Evolutionary conservation across 768 basidiomycete species (phyloP), one percentile per base, ranked within the genome.

Genomic region (Podaxis rugospora): DNA sequence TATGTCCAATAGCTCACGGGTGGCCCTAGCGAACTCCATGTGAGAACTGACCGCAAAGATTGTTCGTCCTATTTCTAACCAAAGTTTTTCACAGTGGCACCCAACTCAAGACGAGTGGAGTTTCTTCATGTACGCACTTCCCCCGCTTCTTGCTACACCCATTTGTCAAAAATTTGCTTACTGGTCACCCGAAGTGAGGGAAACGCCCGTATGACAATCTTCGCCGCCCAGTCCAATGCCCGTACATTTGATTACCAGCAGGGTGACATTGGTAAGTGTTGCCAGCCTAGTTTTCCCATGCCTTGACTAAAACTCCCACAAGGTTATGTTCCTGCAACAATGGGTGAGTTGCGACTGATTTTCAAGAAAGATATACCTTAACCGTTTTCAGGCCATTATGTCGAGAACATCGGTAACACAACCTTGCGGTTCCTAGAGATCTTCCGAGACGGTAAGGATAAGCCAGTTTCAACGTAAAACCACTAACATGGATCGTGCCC

Each of bases 101-200:
- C 87, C 88, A 5, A 84, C 82, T 10, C 75, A 84, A 65, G 83
- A 86, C 61, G 86, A 87, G 71, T 88, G 86, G 86, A 77, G 72
- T 52, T 83, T 78, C 69, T 83, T 78, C 79, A 57, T 86, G 84
- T 84, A 67, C 58, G 75, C 72, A 50, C 35, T 54, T 57, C 53
- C 32, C 18, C 32, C 42, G 52, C 55, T 52, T 37, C 35, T 35
- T 42, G 9, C 9, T 18, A 52, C 11, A 4, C 42, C 23, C 7
- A 32, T 32, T 32, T 11, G 13, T 40, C 3, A 51, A 46, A 25
- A 64, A 49, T 28, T 61, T 51, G 46, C 51, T 62, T 56, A 18
- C 25, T 27, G 6, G 28, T n/a, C 27, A 35, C 21, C 16, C 16
- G 9, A 62, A 88, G 84, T 40, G 77, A 80, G 68, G 87, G 85